Evolutionary conservation across 305 asterid species (phyloP).

Genomic region (Solanum chacoense): DNA sequence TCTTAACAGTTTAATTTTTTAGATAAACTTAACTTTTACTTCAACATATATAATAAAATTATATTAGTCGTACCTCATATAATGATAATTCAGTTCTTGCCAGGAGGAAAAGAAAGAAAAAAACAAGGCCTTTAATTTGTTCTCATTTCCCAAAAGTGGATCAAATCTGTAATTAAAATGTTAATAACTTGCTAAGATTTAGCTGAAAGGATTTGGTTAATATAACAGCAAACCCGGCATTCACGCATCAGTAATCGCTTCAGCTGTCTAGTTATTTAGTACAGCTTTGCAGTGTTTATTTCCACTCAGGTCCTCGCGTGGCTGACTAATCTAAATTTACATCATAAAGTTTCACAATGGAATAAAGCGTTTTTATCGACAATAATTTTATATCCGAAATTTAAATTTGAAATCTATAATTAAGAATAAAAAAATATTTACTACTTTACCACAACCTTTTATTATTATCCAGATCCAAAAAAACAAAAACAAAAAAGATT

Average conservation of each 20-base stretch:
- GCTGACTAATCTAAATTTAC: background rate
- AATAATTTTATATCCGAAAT: background rate
- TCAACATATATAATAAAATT: background rate
- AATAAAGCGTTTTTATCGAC: fast-evolving
- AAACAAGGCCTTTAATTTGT: background rate
- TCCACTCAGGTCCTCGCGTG: background rate
- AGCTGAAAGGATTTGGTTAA: background rate
- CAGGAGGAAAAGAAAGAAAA: background rate
- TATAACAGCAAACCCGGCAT: background rate
- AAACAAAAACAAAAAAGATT: no score
- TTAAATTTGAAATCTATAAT: background rate
- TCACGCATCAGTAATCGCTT: background rate
- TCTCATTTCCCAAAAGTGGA: background rate
- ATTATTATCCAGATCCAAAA: background rate
- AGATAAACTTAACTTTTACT: background rate
- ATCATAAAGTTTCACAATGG: background rate
- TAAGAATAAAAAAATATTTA: background rate
- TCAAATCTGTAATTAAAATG: background rate
- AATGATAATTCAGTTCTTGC: background rate
- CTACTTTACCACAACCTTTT: background rate
- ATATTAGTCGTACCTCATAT: background rate
- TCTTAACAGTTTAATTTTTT: background rate
- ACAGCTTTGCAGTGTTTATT: background rate
- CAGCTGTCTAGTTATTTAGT: background rate
- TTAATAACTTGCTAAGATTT: background rate